Evolutionary conservation across 2,329 filamentous ascomycete species (phyloP), one percentile per base, ranked within the genome.

Genomic region (Colletotrichum echinochloae): DNA sequence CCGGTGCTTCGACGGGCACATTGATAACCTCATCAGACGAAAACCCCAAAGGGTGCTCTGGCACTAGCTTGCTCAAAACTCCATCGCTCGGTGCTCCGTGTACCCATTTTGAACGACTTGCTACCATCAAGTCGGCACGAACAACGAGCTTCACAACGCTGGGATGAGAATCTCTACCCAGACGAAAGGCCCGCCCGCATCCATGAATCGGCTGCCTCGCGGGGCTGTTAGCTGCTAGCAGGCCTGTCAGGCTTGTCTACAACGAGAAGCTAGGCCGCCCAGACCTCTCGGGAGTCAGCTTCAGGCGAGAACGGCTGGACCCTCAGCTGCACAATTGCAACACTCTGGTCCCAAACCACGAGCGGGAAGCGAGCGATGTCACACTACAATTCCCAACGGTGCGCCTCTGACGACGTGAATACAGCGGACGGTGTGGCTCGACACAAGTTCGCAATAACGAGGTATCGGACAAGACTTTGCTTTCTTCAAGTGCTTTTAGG

Each of bases 221-320:
- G 35, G 16, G 26, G 11, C 49, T 48, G 16, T 46, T 56, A n/a
- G 35, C 49, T 44, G 41, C 41, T 54, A 48, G 46, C 28, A 55
- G 57, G 35, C 35, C 44, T 62, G 63, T 57, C 63, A 67, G 44
- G 37, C 55, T 26, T 48, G 61, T 30, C 54, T 8, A 33, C 30
- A 8, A 33, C n/a, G n/a, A 46, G 20, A 46, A 23, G 44, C 44
- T 46, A 46, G n/a, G 18, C 41, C 8, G 41, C 57, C 52, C 52
- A 62, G 67, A 54, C 64, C 67, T 61, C 56, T 54, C n/a, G n/a
- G n/a, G n/a, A n/a, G n/a, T n/a, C 52, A 67, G 26, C 68, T 67
- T 46, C 64, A 70, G 68, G 64, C 56, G 68, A 63, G 64, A n/a
- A 39, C 48, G 44, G 46, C 23, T 62, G 37, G 52, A 41, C 51